Base-by-base conservation (phyloP, 495 filamentous ascomycete genomes). In the Podospora fimiseda region DNA sequence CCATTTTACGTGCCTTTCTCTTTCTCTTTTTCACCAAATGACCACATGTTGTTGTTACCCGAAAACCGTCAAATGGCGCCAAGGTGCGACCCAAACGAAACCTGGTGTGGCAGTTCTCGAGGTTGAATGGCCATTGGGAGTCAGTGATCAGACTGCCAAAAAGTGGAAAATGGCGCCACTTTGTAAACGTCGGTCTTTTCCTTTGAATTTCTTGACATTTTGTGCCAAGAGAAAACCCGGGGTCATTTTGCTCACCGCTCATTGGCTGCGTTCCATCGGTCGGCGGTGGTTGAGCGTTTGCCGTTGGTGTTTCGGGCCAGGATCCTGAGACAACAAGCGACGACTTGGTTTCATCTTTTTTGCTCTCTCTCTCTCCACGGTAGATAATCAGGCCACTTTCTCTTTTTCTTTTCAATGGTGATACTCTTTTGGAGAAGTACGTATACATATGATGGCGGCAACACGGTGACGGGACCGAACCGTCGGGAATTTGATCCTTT, bases 121-220 rank as follows among this genome's bases (percentile, higher is more conserved):
- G 41, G 48, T 42, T 49, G 49, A 40, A 18, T 14, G 24, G 13
- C 16, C 48, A 20, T 15, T 21, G 42, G 36, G 41, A 50, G 44
- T 53, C 47, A 51, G 52, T 54, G 57, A 55, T 60, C 55, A 55
- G 54, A 58, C 56, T 60, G 60, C 63, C 59, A 49, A 43, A 46
- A 59, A 52, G 70, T 70, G 68, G 69, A 58, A 60, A 67, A 70
- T 73, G 62, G 60, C 63, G 62, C 70, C 64, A 71, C 58, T 65
- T 62, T 58, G 11, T 39, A 49, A 22, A 48, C 18, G 43, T 2
- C 14, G 27, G 27, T 33, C 27, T 54, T 48, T 9, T 21, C 19
- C 9, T 11, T 48, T n/a, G 27, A 33, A 5, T 6, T 33, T 33
- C 27, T 5, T 5, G 11, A 33, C 5, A 33, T 5, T 5, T 11